Evolutionary conservation across 164 flowering plant genomes (phyloP), one percentile per base, ranked within the genome.

Genomic region (Annona cherimola): DNA sequence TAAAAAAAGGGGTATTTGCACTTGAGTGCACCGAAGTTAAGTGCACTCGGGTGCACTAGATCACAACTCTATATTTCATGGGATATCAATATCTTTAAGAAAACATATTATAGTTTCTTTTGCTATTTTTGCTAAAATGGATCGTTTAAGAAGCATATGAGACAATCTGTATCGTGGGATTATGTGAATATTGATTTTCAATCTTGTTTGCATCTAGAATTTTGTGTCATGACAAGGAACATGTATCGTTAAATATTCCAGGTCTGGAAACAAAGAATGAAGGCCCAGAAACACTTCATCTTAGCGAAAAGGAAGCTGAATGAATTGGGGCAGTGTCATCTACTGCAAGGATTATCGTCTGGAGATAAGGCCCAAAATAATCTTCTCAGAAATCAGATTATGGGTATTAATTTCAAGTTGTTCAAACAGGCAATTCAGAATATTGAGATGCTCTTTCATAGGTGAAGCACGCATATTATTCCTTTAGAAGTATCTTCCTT

Each of bases 231-330:
- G 57, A 50, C 57, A 8, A 16, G 57, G 11, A 50, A n/a, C n/a
- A n/a, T n/a, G n/a, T 69, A 14, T 26, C 11, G 62, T 42, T 67
- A 70, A 75, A 73, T 44, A 45, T 72, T 75, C 67, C 84, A 94
- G 99, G 97, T 89, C 73, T 94, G 99, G 99, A 89, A 85, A 77
- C 86, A 94, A 73, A 86, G 90, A 71, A 91, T 85, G 77, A 91
- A 84, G 80, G 78, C 82, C 57, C 89, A 87, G 67, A 83, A 82
- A 73, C 89, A 85, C 61, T 82, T 94, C 55, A 83, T 86, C 71
- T 84, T 85, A 44, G 94, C 93, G 46, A 94, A 94, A 78, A 92
- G 87, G 89, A 90, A 87, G 79, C 83, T 94, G 11, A 59, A 66
- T 83, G 95, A 88, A 78, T 74, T 94, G 86, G 91, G 86, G 70